These are phyloP conservation scores for Blastomyces parvus DNA, from an alignment of 2,329 filamentous ascomycete genomes.

Conservation along the genomic window DNA sequence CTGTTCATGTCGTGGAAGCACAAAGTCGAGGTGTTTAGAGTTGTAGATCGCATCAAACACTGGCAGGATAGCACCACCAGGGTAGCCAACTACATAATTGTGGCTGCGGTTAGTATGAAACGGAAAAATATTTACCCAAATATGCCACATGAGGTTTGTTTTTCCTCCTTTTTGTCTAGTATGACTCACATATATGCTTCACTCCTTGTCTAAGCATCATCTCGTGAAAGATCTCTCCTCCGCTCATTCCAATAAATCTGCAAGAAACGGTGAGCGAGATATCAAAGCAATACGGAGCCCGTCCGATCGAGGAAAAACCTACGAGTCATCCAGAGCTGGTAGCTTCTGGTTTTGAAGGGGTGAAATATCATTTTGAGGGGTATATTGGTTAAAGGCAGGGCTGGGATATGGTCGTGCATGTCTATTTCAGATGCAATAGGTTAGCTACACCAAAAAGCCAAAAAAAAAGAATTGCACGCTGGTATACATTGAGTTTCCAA, in stretches of 20 bases:
- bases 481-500: not conserved
- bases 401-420: constrained; percentile 51
- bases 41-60: constrained; percentile 99
- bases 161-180: not conserved
- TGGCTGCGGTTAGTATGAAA: not conserved
- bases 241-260: constrained; percentile 86
- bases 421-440: constrained; percentile 28
- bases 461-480: not conserved
- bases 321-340: constrained; percentile 70
- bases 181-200: constrained; percentile 79
- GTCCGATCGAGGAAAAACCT: constrained; percentile 33
- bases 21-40: constrained; percentile 91
- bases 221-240: constrained; percentile 96
- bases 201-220: constrained; percentile 94
- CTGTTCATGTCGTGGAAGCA: constrained; percentile 92
- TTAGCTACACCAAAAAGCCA: constrained; percentile 2
- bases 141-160: not conserved
- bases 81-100: constrained; percentile 61
- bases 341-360: constrained; percentile 53
- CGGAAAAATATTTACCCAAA: not conserved
- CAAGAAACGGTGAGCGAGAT: not conserved
- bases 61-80: constrained; percentile 90
- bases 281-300: not conserved
- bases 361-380: constrained; percentile 54
- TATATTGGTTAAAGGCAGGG: constrained; percentile 48